Evolutionary conservation across 192 early-diverging fungal genomes (phyloP).

Genomic region (Dimargaris xerosporica): DNA sequence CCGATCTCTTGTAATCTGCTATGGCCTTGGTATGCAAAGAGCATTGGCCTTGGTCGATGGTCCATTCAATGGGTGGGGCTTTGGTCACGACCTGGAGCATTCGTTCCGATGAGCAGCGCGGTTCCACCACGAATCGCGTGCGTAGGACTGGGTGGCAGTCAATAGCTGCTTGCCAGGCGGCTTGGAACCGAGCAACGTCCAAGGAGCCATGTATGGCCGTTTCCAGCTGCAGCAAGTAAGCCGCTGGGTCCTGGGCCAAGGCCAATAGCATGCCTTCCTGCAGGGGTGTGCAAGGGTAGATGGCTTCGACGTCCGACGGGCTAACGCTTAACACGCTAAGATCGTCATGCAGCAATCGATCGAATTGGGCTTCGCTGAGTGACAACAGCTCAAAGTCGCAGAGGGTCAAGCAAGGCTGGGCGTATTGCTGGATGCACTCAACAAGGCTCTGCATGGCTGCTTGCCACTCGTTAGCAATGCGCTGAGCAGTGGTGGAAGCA

Average conservation of each 20-base stretch:
- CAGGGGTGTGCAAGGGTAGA: background rate
- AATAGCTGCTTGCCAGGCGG: background rate
- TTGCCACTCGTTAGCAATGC: background rate
- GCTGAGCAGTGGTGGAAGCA: background rate
- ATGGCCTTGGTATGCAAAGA: too few species aligned
- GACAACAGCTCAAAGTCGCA: background rate
- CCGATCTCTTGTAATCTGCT: too few species aligned
- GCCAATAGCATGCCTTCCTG: background rate
- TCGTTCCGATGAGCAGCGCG: background rate
- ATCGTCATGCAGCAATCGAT: background rate
- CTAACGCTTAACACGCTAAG: background rate
- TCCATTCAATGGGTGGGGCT: background rate
- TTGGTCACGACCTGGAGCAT: slow-evolving; percentile 2
- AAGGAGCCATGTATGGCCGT: background rate
- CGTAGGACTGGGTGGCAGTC: background rate
- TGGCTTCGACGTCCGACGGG: background rate
- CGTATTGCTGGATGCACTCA: background rate
- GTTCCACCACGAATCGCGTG: background rate
- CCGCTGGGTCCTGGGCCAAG: background rate
- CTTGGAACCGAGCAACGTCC: background rate
- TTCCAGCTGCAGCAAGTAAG: slow-evolving; percentile 1
- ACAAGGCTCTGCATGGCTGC: background rate
- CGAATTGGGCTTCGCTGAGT: background rate
- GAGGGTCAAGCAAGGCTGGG: background rate
- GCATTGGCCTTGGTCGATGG: background rate